Evolutionary conservation across 495 filamentous ascomycete species (phyloP), one percentile per base, ranked within the genome.

Genomic region (Astrothelium macrocarpum): DNA sequence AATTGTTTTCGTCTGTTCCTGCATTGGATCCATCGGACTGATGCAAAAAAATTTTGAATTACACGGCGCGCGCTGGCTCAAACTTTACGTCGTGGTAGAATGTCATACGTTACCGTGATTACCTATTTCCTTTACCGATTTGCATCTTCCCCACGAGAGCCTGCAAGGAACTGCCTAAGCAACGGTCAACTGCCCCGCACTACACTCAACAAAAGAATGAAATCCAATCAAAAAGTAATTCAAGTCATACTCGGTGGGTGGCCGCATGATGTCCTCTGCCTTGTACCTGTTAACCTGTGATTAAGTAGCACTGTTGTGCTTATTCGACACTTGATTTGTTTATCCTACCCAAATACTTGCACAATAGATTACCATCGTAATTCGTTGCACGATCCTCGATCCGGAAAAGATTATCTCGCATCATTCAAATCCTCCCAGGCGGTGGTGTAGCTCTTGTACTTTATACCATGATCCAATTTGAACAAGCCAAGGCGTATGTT

Each of bases 401-500:
- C 45, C 45, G 23, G n/a, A 20, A 12, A 16, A 16, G 5, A n/a
- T n/a, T n/a, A 5, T 18, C 45, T 49, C 5, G 11, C 0, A 49
- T 20, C 5, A 20, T 49, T 49, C 0, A 49, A 56, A 29, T 28
- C 20, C 26, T 2, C 25, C 4, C 25, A 28, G 12, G 20, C 9
- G 25, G 11, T 29, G 29, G 49, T 9, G 9, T 2, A 26, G 2
- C 7, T 26, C 23, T 10, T 12, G n/a, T 28, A 26, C 49, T 9
- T 29, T 56, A 16, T 25, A 56, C 7, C 1, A 70, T 70, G 69
- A 39, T 62, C 14, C 26, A 66, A 26, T 79, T 79, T 66, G 74
- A 76, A 62, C 49, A 71, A 32, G 63, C 66, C 16, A 78, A 79
- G 62, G 73, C 73, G 9, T 81, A 83, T 61, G 74, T 72, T 18